phyloP scores from a whole-genome alignment of 768 basidiomycete species.

The Naganishia antarctica region DNA sequence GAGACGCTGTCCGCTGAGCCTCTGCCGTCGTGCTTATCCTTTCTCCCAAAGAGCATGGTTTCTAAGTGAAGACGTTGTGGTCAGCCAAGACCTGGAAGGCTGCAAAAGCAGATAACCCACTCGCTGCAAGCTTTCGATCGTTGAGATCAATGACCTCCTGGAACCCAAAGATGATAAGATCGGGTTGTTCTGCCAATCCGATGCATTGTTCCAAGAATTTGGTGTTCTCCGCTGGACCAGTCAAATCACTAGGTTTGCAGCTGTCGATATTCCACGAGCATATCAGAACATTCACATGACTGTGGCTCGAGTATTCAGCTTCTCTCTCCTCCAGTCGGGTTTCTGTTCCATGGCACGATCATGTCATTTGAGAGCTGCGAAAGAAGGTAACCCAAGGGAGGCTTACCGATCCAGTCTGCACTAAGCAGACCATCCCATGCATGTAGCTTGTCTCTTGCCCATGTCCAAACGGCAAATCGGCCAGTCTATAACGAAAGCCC shows the following conservation, averaged over 20 bases:
- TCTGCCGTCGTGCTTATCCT: conserved; percentile 60
- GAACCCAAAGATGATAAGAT: conserved; percentile 88
- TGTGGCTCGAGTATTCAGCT: conserved; percentile 69
- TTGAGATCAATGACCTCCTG: conserved; percentile 98
- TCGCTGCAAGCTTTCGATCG: conserved; percentile 78
- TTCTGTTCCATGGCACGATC: conserved; percentile 54
- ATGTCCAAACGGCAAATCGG: conserved; percentile 65
- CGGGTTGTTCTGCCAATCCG: conserved; percentile 66
- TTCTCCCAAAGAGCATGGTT: conserved; percentile 71
- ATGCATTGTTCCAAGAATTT: conserved; percentile 76
- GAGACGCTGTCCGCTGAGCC: conserved; percentile 74
- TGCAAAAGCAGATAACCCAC: conserved; percentile 42
- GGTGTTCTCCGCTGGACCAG: conserved; percentile 63
- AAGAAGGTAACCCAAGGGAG: background rate
- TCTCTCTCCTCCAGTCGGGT: conserved; percentile 71
- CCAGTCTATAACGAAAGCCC: conserved; percentile 32
- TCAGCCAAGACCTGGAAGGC: background rate
- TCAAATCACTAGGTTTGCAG: conserved; percentile 70
- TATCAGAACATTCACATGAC: conserved; percentile 69
- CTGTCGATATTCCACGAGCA: conserved; percentile 93
- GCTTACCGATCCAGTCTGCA: conserved; percentile 77
- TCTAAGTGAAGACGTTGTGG: conserved; percentile 52
- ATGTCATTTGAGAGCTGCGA: background rate
- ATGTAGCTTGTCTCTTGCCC: conserved; percentile 67
- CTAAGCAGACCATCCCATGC: conserved; percentile 89